Conservation (phyloP, 2,329 filamentous ascomycete genomes). For the Hypoxylon sp. region DNA sequence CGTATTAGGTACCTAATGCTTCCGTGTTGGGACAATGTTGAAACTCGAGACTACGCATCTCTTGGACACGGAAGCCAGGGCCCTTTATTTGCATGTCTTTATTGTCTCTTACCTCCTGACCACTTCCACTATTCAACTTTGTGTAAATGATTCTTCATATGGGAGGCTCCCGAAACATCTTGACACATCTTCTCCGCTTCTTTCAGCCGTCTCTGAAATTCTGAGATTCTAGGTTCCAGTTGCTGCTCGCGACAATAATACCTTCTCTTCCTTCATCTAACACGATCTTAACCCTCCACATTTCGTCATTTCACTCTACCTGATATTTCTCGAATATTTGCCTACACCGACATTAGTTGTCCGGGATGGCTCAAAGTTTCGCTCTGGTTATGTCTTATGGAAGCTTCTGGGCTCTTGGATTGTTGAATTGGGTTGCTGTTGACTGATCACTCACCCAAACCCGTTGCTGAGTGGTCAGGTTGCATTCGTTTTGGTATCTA, state of each 20-base stretch:
- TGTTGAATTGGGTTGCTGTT: not conserved
- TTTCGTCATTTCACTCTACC: not conserved
- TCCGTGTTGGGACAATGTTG: constrained; percentile 9
- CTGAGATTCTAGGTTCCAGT: constrained; percentile 6
- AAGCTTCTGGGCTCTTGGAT: not conserved
- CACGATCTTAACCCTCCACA: not conserved
- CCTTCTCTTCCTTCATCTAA: constrained; percentile 5
- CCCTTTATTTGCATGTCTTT: constrained; percentile 33
- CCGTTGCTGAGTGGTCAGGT: not conserved
- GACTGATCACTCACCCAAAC: not conserved
- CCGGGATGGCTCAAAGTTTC: not conserved
- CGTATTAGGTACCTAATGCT: constrained; percentile 4
- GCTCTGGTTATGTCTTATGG: not conserved
- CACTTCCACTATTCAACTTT: constrained; percentile 17
- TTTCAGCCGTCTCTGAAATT: constrained; percentile 11
- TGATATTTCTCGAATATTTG: not conserved
- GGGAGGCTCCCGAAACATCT: constrained; percentile 25
- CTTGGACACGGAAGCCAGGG: not conserved
- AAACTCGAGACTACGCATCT: constrained; percentile 5
- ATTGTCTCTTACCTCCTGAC: not conserved
- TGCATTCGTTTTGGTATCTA: not conserved
- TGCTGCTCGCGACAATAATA: not conserved
- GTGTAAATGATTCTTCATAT: constrained; percentile 2
- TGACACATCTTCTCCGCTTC: constrained; percentile 4
- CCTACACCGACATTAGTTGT: not conserved